phyloP scores from a whole-genome alignment of 1,284 basidiomycete genomes.

The Ceratobasidium sp. region DNA sequence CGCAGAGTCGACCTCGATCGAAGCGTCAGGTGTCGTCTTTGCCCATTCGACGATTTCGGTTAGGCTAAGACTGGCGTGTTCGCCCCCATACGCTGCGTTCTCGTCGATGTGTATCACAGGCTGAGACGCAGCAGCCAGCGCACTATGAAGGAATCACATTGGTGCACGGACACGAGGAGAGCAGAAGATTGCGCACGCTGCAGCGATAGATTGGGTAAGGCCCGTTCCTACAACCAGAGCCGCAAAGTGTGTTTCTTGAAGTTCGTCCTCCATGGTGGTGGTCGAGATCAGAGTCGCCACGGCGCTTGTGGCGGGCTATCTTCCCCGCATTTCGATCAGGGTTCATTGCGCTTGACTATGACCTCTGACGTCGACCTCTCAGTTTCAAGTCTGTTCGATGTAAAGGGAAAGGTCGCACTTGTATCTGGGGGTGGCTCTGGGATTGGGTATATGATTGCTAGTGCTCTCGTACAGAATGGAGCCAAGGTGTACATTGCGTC shows the following conservation, averaged over 20 bases:
- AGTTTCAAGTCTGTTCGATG: constrained; percentile 72
- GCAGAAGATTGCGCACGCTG: constrained; percentile 72
- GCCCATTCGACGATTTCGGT: constrained; percentile 83
- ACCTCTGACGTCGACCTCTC: constrained; percentile 61
- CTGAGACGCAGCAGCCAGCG: constrained; percentile 87
- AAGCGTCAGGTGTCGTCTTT: constrained; percentile 54
- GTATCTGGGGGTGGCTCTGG: constrained; percentile 84
- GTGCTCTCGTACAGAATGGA: constrained; percentile 81
- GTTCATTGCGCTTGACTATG: not conserved
- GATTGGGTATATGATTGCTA: constrained; percentile 83
- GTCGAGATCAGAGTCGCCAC: not conserved
- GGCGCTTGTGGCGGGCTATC: not conserved
- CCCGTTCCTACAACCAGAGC: constrained; percentile 88
- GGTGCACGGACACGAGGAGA: constrained; percentile 46
- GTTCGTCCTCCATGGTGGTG: constrained; percentile 34
- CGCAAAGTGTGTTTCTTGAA: constrained; percentile 65
- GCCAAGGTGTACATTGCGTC: constrained; percentile 87
- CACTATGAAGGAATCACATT: constrained; percentile 59
- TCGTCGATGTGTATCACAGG: constrained; percentile 88
- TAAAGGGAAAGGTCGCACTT: constrained; percentile 74
- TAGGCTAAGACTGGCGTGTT: constrained; percentile 83
- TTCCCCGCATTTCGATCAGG: no score
- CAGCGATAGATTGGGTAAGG: constrained; percentile 84
- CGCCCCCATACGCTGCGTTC: constrained; percentile 86
- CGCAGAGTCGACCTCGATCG: constrained; percentile 58